Percentiles rank a stretch among this genome's conserved stretches.
phyloP scores from a whole-genome alignment of 495 filamentous ascomycete genomes.

The Aspergillus nanangensis region DNA sequence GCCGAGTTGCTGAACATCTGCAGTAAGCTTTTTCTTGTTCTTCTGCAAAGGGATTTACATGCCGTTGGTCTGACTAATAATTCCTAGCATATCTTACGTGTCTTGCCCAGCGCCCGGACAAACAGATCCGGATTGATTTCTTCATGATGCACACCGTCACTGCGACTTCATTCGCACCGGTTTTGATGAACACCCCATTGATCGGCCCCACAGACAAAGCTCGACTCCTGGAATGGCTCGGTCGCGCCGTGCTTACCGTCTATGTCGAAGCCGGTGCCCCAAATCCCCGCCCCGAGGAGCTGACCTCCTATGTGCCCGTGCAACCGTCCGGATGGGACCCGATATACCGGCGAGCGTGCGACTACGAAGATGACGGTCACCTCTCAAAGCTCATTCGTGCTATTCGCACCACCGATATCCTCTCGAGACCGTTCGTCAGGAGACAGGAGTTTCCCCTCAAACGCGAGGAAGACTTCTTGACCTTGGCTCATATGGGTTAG shows the following conservation, averaged over 20 bases:
- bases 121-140: constrained; percentile 33
- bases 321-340: constrained; percentile 23
- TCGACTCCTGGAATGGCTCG: constrained; percentile 33
- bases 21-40: constrained; percentile 3
- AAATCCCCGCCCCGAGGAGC: constrained; percentile 9
- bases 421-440: constrained; percentile 8
- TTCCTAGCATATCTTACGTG: constrained; percentile 15
- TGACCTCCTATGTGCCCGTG: constrained; percentile 12
- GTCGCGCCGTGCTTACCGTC: constrained; percentile 27
- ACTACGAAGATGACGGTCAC: constrained; percentile 36
- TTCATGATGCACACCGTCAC: constrained; percentile 39
- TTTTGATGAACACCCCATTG: constrained; percentile 23
- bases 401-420: constrained; percentile 24
- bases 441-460: constrained; percentile 18
- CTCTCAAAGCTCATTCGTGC: constrained; percentile 33
- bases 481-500: constrained; percentile 27
- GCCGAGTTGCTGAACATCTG: constrained; percentile 29
- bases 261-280: constrained; percentile 27
- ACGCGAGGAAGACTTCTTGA: constrained; percentile 25
- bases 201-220: constrained; percentile 21
- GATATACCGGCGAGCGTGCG: constrained; percentile 22
- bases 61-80: neutral
- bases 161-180: constrained; percentile 23
- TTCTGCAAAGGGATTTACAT: too few relatives aligned
- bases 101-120: constrained; percentile 23